Evolutionary conservation across 2,329 filamentous ascomycete genomes (phyloP).

Genomic region (Trichoderma aggressivum): DNA sequence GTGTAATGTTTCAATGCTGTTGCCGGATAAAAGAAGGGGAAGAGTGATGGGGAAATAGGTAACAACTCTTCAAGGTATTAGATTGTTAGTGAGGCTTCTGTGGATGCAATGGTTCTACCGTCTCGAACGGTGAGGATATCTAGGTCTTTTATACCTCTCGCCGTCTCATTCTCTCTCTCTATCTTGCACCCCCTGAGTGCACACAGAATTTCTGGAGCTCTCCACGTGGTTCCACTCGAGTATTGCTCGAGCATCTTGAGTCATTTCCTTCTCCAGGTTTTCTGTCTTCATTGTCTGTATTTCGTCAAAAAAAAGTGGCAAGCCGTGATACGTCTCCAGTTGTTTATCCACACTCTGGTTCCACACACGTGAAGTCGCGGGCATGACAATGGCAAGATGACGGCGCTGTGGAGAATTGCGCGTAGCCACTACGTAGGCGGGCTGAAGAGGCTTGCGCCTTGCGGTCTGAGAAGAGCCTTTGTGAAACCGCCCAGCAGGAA

Average conservation of each 20-base stretch:
- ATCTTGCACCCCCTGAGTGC: neutral
- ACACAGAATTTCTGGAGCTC: conserved; percentile 5
- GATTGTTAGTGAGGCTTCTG: conserved; percentile 20
- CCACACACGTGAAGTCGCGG: conserved; percentile 21
- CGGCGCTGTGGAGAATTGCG: conserved; percentile 3
- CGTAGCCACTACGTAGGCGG: neutral
- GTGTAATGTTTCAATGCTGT: neutral
- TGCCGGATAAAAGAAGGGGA: neutral
- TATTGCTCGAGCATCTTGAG: neutral
- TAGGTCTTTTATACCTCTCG: conserved; percentile 25
- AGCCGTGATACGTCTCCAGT: neutral
- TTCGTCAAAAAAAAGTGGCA: conserved; percentile 7
- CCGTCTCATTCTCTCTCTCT: neutral
- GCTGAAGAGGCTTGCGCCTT: neutral
- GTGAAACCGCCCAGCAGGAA: neutral
- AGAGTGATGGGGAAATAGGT: neutral
- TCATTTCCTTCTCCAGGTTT: conserved; percentile 10
- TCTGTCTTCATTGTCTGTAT: neutral
- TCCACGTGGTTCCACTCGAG: conserved; percentile 13
- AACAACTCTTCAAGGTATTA: neutral
- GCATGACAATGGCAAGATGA: conserved; percentile 5
- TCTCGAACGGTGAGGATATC: conserved; percentile 39
- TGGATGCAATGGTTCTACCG: conserved; percentile 30
- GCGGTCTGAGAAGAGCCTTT: neutral
- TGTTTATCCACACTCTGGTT: conserved; percentile 23